Evolutionary conservation across 257 asterid genomes (phyloP), one percentile per base, ranked within the genome.

Genomic region (Leptodermis oblonga): DNA sequence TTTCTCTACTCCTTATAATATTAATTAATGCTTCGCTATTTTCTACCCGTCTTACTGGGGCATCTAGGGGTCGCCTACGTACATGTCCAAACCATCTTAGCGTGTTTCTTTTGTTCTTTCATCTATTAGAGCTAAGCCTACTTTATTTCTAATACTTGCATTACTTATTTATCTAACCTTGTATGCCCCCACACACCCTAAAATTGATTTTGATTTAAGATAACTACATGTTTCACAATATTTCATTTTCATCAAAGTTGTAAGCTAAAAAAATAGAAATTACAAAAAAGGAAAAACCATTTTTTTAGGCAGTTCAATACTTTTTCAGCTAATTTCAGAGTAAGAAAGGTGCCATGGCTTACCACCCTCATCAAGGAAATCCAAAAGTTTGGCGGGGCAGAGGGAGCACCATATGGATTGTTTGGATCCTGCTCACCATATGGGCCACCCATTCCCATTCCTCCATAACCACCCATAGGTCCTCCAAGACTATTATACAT

Each of bases 311-410:
- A 54, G n/a, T 25, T 54, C 15, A 0, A 22, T 5, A 11, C 37
- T 22, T 22, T 20, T 23, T 39, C 28, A 45, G 26, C 20, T 17
- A 45, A 33, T 36, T 0, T 3, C 42, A 23, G 72, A 15, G 25
- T 11, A 31, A 37, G 18, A 15, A 64, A 37, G n/a, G 58, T 39
- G 31, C 4, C 69, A 37, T 20, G 34, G 49, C 96, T 80, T 80
- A 94, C 99, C 96, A 94, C 95, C 34, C 85, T 88, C 99, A 94
- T 88, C 52, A 94, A 75, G 45, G 99, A 94, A 65, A 94, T 37
- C 99, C 97, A 90, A 76, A 94, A 90, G 67, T 74, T 69, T 33
- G 99, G 99, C 36, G 99, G 99, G 70, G 94, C 78, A 70, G 96
- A 33, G 63, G 97, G 95, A 70, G 87, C 79, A 67, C 98, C 98